Conservation (phyloP, 176 grass and related monocot genomes). For the Aechmea fasciata region DNA sequence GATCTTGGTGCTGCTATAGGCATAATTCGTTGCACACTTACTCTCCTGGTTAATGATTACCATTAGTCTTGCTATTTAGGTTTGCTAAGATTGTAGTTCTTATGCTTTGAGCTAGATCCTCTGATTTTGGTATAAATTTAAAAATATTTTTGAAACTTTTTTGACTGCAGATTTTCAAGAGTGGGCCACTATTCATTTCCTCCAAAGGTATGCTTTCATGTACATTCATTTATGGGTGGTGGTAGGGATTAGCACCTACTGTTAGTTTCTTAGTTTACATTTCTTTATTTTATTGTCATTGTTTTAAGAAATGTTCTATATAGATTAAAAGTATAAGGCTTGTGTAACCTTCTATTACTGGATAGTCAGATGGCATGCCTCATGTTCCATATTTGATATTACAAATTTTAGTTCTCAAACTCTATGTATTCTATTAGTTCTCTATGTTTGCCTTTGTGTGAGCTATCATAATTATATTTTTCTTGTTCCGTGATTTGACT, state of each 20-base stretch:
- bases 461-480: not conserved
- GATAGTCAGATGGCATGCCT: not conserved
- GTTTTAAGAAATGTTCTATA: not conserved
- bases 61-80: constrained; percentile 15
- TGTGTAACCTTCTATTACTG: not conserved
- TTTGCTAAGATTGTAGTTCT: not conserved
- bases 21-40: too few relatives aligned
- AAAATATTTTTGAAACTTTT: constrained; percentile 18
- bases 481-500: not conserved
- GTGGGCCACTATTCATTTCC: constrained; percentile 78
- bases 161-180: constrained; percentile 69
- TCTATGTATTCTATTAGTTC: not conserved
- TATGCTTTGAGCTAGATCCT: constrained; percentile 1
- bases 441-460: not conserved
- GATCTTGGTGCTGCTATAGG: too few relatives aligned
- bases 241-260: not conserved
- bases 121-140: not conserved
- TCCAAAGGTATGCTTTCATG: constrained; percentile 64
- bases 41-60: not conserved
- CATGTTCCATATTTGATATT: too few relatives aligned
- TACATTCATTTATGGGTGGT: not conserved
- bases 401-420: too few relatives aligned
- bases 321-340: not conserved
- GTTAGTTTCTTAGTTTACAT: constrained; percentile 9
- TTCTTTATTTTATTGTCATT: not conserved